Percentiles rank a stretch among this genome's conserved stretches.
phyloP scores from a whole-genome alignment of 169 alveolate genomes.

The Plasmodium sp. region DNA sequence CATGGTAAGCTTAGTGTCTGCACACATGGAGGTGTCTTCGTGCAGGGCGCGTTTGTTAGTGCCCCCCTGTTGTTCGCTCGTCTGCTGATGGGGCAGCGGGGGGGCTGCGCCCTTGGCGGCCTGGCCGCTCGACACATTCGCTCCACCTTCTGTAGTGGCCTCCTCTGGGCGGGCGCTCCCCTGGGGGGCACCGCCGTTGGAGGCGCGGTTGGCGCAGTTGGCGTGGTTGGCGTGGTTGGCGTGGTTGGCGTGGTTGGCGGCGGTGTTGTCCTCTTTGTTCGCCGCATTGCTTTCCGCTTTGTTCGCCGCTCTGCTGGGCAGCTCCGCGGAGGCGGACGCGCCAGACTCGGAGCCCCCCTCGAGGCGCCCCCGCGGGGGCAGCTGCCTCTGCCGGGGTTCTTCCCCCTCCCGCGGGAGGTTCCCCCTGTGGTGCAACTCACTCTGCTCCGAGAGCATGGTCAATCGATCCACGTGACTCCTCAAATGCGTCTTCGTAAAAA shows the following conservation, averaged over 20 bases:
- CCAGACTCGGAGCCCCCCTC: background rate
- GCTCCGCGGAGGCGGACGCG: background rate
- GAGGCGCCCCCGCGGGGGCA: background rate
- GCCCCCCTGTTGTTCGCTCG: background rate
- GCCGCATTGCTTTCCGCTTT: background rate
- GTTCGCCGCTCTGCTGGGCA: background rate
- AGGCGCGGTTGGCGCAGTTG: background rate
- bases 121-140: background rate
- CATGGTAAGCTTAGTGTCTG: background rate
- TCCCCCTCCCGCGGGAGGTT: background rate
- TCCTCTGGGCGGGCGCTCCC: background rate
- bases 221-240: background rate
- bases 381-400: background rate
- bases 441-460: background rate
- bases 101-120: background rate
- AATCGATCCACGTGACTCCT: background rate
- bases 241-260: background rate
- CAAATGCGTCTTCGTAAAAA: slow-evolving; percentile 38
- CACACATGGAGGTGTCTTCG: background rate
- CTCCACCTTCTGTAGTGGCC: background rate
- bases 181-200: background rate
- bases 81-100: background rate
- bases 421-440: background rate
- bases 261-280: background rate
- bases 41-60: background rate